These are phyloP conservation scores for Tanacetum coccineum DNA, from an alignment of 129 eudicot species.

Conservation along the genomic window DNA sequence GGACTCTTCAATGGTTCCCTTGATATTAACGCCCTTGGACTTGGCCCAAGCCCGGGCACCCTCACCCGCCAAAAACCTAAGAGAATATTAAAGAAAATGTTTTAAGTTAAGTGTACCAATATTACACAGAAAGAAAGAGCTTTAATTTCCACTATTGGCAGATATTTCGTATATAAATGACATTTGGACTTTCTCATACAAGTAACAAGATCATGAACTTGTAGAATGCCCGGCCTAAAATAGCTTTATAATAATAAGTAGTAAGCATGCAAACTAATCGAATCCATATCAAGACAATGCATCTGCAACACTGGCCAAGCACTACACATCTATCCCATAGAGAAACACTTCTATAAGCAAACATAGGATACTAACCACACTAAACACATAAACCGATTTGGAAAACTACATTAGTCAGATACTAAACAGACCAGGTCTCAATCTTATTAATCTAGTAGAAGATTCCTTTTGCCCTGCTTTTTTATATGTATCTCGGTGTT, in stretches of 20 bases:
- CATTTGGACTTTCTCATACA: background rate
- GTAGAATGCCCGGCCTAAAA: too few relatives aligned
- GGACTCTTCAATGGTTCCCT: slow-evolving; percentile 40
- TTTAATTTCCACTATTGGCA: background rate
- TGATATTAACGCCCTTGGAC: slow-evolving; percentile 53
- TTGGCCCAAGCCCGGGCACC: slow-evolving; percentile 87
- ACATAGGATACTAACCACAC: background rate
- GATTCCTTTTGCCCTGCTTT: background rate
- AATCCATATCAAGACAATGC: too few relatives aligned
- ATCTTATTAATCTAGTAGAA: background rate
- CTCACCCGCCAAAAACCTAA: slow-evolving; percentile 90
- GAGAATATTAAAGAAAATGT: slow-evolving; percentile 7
- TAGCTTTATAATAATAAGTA: too few relatives aligned
- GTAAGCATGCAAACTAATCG: too few relatives aligned
- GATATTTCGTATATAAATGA: background rate
- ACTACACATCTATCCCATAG: too few relatives aligned
- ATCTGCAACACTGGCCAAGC: too few relatives aligned
- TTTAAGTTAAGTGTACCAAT: background rate
- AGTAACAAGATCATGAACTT: background rate
- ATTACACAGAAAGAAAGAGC: background rate
- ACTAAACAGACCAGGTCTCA: background rate
- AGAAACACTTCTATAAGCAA: too few relatives aligned
- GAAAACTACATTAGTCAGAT: background rate
- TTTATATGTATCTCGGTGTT: background rate
- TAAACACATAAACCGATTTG: background rate